These are phyloP conservation scores for Boletus hoseneyae DNA, from an alignment of 1,284 basidiomycete genomes.

Conservation along the genomic window DNA sequence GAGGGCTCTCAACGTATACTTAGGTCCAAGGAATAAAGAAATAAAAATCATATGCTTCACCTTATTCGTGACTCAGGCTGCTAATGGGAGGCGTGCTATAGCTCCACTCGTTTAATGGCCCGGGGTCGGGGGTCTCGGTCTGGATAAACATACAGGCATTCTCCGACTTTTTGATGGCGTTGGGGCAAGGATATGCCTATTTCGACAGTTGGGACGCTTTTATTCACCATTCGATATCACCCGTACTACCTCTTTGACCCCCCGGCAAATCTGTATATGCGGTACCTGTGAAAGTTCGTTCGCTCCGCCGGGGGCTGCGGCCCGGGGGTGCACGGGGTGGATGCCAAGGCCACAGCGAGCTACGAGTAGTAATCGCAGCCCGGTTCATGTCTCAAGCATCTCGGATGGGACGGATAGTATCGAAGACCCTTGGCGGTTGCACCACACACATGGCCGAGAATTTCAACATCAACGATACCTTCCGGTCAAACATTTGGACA, in stretches of 20 bases:
- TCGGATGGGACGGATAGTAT: too few species aligned
- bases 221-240: background rate
- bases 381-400: too few species aligned
- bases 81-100: background rate
- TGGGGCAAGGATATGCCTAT: background rate
- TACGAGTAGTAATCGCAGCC: too few species aligned
- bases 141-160: background rate
- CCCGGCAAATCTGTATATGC: background rate
- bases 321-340: too few species aligned
- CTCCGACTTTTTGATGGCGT: background rate
- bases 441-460: too few species aligned
- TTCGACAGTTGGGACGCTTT: background rate
- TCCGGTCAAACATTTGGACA: too few species aligned
- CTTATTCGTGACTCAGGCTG: slow-evolving; percentile 51
- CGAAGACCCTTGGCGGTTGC: too few species aligned
- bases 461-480: too few species aligned
- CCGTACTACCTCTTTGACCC: too few species aligned
- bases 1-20: slow-evolving; percentile 54
- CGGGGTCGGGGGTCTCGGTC: background rate
- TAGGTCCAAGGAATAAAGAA: slow-evolving; percentile 10
- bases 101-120: too few species aligned
- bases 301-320: too few species aligned
- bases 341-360: too few species aligned
- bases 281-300: background rate
- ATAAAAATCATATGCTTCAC: slow-evolving; percentile 29